Evolutionary conservation across 768 basidiomycete species (phyloP).

Genomic region (Termitomyces heimii): DNA sequence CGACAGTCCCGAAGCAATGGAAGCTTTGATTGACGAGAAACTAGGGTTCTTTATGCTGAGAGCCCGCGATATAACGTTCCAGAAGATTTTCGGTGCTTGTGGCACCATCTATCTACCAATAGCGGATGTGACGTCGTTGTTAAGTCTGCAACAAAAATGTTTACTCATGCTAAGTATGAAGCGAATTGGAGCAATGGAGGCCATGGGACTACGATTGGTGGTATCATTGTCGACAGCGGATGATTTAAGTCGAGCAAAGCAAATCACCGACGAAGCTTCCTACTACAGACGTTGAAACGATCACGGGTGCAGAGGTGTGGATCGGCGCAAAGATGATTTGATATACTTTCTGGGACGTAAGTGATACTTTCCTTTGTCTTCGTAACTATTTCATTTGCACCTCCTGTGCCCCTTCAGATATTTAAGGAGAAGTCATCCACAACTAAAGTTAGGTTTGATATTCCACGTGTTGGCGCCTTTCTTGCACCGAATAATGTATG

Average conservation of each 20-base stretch:
- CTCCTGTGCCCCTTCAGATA: constrained; percentile 1
- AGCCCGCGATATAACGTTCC: constrained; percentile 48
- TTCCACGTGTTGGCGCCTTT: constrained; percentile 49
- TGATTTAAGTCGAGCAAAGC: constrained; percentile 49
- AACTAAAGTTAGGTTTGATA: constrained; percentile 34
- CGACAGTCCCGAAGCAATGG: constrained; percentile 42
- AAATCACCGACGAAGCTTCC: constrained; percentile 41
- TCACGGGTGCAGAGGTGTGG: constrained; percentile 6
- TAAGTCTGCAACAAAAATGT: constrained; percentile 12
- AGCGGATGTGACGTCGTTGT: constrained; percentile 28
- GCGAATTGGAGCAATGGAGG: constrained; percentile 68
- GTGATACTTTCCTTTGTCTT: neutral
- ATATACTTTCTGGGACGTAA: constrained; percentile 12
- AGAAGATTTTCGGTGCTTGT: constrained; percentile 55
- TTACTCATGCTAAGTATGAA: constrained; percentile 33
- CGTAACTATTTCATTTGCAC: neutral
- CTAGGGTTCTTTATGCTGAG: constrained; percentile 54
- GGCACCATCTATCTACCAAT: constrained; percentile 31
- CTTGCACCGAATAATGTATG: constrained; percentile 55
- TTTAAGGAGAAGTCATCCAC: constrained; percentile 16
- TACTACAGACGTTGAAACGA: constrained; percentile 7
- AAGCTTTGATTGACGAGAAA: constrained; percentile 52
- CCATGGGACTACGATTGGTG: constrained; percentile 63
- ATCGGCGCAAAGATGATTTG: constrained; percentile 8
- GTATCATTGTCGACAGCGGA: constrained; percentile 56